These are phyloP conservation scores for Plantago major DNA, from an alignment of 257 asterid genomes.

Conservation along the genomic window DNA sequence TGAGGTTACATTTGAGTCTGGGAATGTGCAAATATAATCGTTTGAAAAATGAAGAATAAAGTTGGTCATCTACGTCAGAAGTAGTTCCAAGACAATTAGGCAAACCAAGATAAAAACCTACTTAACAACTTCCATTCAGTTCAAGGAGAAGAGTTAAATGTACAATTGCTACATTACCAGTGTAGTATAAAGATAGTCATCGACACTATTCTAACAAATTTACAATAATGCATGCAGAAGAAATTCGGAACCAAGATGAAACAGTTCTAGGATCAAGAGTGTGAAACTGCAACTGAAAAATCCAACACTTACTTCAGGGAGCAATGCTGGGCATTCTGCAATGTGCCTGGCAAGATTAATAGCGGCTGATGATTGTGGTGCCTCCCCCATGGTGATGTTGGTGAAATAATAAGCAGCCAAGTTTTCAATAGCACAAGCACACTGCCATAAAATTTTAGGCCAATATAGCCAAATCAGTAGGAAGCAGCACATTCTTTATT, in stretches of 20 bases:
- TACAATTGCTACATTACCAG: background rate
- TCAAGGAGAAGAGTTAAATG: too few species aligned
- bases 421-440: conserved; percentile 87
- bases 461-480: conserved; percentile 3
- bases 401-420: conserved; percentile 85
- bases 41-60: too few species aligned
- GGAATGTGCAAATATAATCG: too few species aligned
- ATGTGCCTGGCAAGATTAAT: conserved; percentile 76
- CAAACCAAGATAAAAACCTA: too few species aligned
- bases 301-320: conserved; percentile 66
- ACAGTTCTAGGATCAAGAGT: too few species aligned
- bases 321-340: conserved; percentile 75
- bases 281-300: background rate
- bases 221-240: too few species aligned
- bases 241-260: too few species aligned
- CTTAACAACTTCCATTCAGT: too few species aligned
- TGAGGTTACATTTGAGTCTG: background rate
- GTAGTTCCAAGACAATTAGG: too few species aligned
- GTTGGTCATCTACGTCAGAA: too few species aligned
- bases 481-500: background rate
- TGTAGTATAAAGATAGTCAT: background rate
- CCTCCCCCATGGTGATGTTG: conserved; percentile 74
- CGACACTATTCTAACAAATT: background rate
- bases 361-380: conserved; percentile 68
- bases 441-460: conserved; percentile 36